Base-by-base conservation (phyloP, 1,139 yeast genomes). In the Pichia sp. region DNA sequence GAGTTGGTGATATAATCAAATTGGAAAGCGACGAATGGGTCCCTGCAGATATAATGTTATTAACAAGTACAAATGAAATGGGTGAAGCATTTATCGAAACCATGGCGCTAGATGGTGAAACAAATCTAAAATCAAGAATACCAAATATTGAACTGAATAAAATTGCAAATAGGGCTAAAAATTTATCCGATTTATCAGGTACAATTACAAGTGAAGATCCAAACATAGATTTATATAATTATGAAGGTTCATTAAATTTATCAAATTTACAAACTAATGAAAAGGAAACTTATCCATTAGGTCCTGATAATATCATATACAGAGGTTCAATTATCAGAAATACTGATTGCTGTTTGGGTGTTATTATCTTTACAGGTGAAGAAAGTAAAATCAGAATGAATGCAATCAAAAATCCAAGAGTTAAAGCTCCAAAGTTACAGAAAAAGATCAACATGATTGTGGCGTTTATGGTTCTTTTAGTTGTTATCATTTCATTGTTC, bases 101-200 rank as follows among this genome's bases (percentile, higher is more conserved):
- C 0, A 90, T 92, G 92, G 98, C 96, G 0, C 71, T 92, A 43
- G 98, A 92, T 66, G 99, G 99, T 44, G 98, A 92, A 66, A 92
- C 97, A 0, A 90, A 89, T 60, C 71, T 92, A 53, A 92, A 92
- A 64, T 74, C 86, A 7, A 81, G 79, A 57, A 69, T 69, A 24
- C 87, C 96, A 0, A 84, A 84, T 52, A 70, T 76, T 1, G 86
- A 82, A 50, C 54, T 87, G 7, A 72, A 81, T 16, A 73, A 75
- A 34, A 53, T 63, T 16, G 69, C 81, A 39, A 68, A 74, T 12
- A 70, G 73, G 8, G 82, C 79, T 0, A 66, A 74, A 1, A 78
- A 77, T 0, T 63, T 89, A 47, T 76, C 73, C 34, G 67, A 70
- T 38, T 63, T 80, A 16, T 69, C 72, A 26, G 80, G 80, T 1